A percentile compares a stretch with the other conserved stretches of the same genome.
phyloP scores from a whole-genome alignment of 75 land plant species.

The Sequoia sempervirens region DNA sequence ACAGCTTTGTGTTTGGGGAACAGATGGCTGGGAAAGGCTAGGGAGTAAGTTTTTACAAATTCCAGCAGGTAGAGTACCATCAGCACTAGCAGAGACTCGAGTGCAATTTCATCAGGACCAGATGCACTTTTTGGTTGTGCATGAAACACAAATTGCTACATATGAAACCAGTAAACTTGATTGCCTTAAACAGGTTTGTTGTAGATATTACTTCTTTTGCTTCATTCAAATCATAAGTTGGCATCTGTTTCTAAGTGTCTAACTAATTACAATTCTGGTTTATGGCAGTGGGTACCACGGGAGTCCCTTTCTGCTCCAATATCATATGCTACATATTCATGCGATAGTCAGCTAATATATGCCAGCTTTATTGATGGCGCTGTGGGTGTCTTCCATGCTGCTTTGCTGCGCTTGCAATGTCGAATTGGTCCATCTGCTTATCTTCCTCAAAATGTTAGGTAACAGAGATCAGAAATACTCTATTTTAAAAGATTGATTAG shows the following conservation, averaged over 20 bases:
- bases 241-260: slow-evolving; percentile 1
- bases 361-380: slow-evolving; percentile 36
- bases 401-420: slow-evolving; percentile 24
- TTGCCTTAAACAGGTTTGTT: slow-evolving; percentile 31
- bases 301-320: slow-evolving; percentile 29
- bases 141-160: slow-evolving; percentile 44
- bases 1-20: slow-evolving; percentile 44
- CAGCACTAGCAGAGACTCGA: slow-evolving; percentile 17
- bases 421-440: slow-evolving; percentile 28
- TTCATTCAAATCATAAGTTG: not conserved
- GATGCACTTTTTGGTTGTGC: slow-evolving; percentile 31
- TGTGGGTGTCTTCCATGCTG: slow-evolving; percentile 33
- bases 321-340: slow-evolving; percentile 49
- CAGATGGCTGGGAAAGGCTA: slow-evolving; percentile 40
- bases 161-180: slow-evolving; percentile 34
- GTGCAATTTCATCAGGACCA: slow-evolving; percentile 27
- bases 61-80: slow-evolving; percentile 18
- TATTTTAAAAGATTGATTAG: not conserved
- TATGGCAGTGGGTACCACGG: slow-evolving; percentile 42
- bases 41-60: slow-evolving; percentile 20
- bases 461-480: not conserved
- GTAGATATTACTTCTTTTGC: slow-evolving; percentile 7
- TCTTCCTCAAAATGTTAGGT: slow-evolving; percentile 25
- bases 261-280: not conserved
- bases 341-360: slow-evolving; percentile 47